A percentile compares a stretch with the other conserved stretches of the same genome.
phyloP scores from a whole-genome alignment of 1,284 basidiomycete species.

The Fomes fomentarius region DNA sequence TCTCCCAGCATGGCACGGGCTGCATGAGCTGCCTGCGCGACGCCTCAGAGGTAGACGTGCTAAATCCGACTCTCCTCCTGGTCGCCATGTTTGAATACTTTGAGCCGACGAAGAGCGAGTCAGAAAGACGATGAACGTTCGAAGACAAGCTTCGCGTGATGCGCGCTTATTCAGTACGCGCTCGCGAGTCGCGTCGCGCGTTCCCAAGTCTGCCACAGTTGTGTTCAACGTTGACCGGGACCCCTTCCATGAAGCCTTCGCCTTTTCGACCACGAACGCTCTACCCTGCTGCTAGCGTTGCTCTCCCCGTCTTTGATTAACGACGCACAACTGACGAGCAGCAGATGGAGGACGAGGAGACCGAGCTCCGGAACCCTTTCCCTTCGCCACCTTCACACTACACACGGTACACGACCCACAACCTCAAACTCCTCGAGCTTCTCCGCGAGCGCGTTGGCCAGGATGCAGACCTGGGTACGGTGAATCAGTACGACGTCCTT shows the following conservation, averaged over 20 bases:
- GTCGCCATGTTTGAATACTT: slow-evolving; percentile 56
- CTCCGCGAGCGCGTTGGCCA: slow-evolving; percentile 55
- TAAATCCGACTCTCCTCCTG: slow-evolving; percentile 73
- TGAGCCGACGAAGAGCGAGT: not conserved
- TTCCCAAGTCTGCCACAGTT: too few species aligned
- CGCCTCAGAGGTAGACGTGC: slow-evolving; percentile 73
- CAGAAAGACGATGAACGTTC: not conserved
- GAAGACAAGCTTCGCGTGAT: not conserved
- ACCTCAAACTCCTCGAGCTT: slow-evolving; percentile 63
- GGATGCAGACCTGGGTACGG: slow-evolving; percentile 38
- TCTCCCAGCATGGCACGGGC: slow-evolving; percentile 80
- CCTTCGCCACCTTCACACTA: slow-evolving; percentile 83
- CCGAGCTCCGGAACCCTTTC: slow-evolving; percentile 79
- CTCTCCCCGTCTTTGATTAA: too few species aligned
- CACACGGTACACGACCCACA: slow-evolving; percentile 68
- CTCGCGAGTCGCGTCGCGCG: too few species aligned
- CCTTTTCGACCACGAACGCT: slow-evolving; percentile 1
- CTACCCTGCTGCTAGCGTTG: not conserved
- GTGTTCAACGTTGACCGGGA: too few species aligned
- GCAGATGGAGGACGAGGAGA: slow-evolving; percentile 70
- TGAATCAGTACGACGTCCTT: slow-evolving; percentile 62
- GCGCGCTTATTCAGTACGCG: too few species aligned
- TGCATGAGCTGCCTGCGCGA: slow-evolving; percentile 80
- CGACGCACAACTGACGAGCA: too few species aligned
- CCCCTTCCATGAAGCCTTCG: slow-evolving; percentile 14